Evolutionary conservation across 2,329 filamentous ascomycete genomes (phyloP).

Genomic region (Onygenales sp.): DNA sequence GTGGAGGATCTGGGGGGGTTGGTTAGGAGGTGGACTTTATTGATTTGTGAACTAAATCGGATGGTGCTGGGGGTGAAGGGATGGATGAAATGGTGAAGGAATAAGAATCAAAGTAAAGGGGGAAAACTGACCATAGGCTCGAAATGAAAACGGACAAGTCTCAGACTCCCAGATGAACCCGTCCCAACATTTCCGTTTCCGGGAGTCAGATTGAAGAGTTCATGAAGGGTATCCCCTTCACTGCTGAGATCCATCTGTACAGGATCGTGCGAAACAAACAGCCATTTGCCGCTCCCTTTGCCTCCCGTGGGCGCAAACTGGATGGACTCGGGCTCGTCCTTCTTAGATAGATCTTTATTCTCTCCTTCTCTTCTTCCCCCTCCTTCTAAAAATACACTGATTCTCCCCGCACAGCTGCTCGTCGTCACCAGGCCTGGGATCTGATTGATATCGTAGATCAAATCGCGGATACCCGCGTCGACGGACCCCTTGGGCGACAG

Average conservation of each 20-base stretch:
- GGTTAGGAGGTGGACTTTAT: not conserved
- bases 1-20: conserved; percentile 66
- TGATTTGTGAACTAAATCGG: not conserved
- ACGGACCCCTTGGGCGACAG: conserved; percentile 82
- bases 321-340: conserved; percentile 11
- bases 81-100: not conserved
- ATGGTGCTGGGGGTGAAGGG: not conserved
- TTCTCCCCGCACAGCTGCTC: conserved; percentile 80
- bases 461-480: conserved; percentile 64
- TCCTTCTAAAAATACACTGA: conserved; percentile 83
- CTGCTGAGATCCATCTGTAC: conserved; percentile 31
- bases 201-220: conserved; percentile 35
- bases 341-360: conserved; percentile 6
- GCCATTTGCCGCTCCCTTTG: conserved; percentile 77
- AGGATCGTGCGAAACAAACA: conserved; percentile 79
- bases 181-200: conserved; percentile 21
- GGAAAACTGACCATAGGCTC: conserved; percentile 73
- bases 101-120: not conserved
- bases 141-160: conserved; percentile 75
- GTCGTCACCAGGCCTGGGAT: conserved; percentile 74
- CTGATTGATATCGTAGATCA: conserved; percentile 71
- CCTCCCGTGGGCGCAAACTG: conserved; percentile 59
- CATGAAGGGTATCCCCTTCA: conserved; percentile 17
- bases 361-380: conserved; percentile 33
- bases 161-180: conserved; percentile 38